Evolutionary conservation across 306 rosid species (phyloP), one percentile per base, ranked within the genome.

Genomic region (Cucurbita pepo): DNA sequence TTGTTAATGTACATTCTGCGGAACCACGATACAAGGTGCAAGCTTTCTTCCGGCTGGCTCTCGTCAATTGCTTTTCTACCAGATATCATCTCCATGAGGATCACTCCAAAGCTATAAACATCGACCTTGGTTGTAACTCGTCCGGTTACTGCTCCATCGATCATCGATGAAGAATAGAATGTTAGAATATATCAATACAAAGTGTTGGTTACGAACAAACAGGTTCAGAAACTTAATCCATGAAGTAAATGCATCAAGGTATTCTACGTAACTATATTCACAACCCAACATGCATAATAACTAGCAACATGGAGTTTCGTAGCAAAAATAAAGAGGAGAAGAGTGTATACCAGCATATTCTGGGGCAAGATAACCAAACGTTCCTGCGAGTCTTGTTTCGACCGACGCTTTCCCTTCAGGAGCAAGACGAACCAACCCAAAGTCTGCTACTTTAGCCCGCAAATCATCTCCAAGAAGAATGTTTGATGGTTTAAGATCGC

Each of bases 281-380:
- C 10, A 7, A 22, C 10, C 21, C 11, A 43, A 65, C 72, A 44
- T n/a, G 22, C 5, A 43, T 41, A 38, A 41, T 64, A 41, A 10
- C 71, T 41, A 30, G 41, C 51, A 41, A 72, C 59, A 34, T 53
- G 25, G 25, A 74, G 30, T 66, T 40, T 21, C 58, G 34, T 21
- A 57, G 58, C 59, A 60, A 71, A 63, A 45, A 21, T 19, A 41
- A 9, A 25, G 15, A 56, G 11, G 51, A 50, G 56, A 30, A 50
- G 37, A 75, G 50, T 18, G 38, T 48, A 5, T 78, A 91, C 99
- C 91, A 64, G 97, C 99, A 77, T 94, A 94, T 56, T 94, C 99
- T 8, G 99, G 99, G 40, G 97, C 96, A 71, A 94, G 80, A 78
- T 94, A 94, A 11, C 99, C 99, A 69, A 94, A 94, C 54, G 99